Evolutionary conservation across 2,329 filamentous ascomycete genomes (phyloP).

Genomic region (Monilinia fructicola): DNA sequence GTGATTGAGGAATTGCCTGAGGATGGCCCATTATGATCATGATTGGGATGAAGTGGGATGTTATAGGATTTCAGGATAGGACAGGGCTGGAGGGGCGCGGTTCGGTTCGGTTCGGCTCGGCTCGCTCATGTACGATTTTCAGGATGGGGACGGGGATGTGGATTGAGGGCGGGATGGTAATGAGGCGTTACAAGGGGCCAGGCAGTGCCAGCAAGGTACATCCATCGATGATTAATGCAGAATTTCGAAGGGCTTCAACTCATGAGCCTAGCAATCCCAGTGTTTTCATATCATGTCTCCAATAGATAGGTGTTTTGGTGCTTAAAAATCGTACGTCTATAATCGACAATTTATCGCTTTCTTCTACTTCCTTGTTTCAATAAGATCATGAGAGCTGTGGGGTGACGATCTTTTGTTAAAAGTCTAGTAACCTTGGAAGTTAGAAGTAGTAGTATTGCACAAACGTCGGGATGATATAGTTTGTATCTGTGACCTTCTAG

Average conservation of each 20-base stretch:
- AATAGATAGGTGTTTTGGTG: constrained; percentile 3
- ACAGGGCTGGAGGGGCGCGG: background rate
- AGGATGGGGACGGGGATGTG: background rate
- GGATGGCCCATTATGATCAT: constrained; percentile 46
- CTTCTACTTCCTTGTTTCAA: no score
- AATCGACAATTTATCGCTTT: background rate
- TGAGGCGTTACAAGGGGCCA: constrained; percentile 2
- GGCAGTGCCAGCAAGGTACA: background rate
- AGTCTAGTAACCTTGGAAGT: no score
- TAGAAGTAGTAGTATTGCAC: no score
- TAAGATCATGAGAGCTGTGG: no score
- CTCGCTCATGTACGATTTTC: background rate
- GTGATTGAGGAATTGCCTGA: constrained; percentile 68
- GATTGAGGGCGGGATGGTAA: background rate
- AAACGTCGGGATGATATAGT: no score
- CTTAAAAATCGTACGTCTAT: background rate
- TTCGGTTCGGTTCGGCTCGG: background rate
- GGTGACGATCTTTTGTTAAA: no score
- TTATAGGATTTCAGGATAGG: background rate
- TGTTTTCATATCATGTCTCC: background rate
- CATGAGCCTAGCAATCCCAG: background rate
- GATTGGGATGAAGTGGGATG: background rate
- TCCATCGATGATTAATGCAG: constrained; percentile 12
- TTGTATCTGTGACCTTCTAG: no score
- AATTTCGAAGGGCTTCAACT: background rate